Evolutionary conservation across 805 yeast species (phyloP), one percentile per base, ranked within the genome.

Genomic region (Candida stauntonica): DNA sequence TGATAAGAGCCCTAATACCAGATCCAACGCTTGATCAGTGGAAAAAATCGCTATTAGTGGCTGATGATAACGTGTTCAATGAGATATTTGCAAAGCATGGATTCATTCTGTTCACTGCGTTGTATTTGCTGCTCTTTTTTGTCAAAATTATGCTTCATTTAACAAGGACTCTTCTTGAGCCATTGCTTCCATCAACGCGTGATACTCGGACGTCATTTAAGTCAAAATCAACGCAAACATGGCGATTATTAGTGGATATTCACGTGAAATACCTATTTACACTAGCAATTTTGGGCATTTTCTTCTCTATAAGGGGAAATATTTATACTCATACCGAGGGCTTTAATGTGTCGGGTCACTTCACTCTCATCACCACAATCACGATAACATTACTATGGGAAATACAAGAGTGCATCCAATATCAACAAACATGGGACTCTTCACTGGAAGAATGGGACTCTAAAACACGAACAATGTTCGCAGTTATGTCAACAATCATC

Each of bases 1-100:
- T 31, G 5, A n/a, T 30, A 6, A 31, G 31, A 29, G 7, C 19
- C 5, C 7, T 30, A 2, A 21, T 38, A 5, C 38, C 42, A 13
- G 11, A 17, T 5, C 12, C 23, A 14, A 1, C 17, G 7, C 26
- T 32, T 26, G 42, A 40, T 7, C 4, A 26, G 5, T 16, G n/a
- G 34, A 15, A 29, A 36, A 8, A 16, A 7, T 19, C 17, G 12
- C 15, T 29, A 29, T 13, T 7, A 39, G 7, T 32, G 29, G 34
- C 45, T 6, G 46, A 48, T 8, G n/a, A 26, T 4, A 49, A 44
- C 26, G 6, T 40, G 3, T 27, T 48, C 26, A 51, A 52, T 33
- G 12, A 28, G 7, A 3, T 51, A 5, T 50, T 50, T 37, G 54
- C 48, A 2, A 39, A 48, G 8, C 38, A 49, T 30, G 51, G 52